These are phyloP conservation scores for Gossypium turneri DNA, from an alignment of 345 rosid genomes.

Conservation along the genomic window DNA sequence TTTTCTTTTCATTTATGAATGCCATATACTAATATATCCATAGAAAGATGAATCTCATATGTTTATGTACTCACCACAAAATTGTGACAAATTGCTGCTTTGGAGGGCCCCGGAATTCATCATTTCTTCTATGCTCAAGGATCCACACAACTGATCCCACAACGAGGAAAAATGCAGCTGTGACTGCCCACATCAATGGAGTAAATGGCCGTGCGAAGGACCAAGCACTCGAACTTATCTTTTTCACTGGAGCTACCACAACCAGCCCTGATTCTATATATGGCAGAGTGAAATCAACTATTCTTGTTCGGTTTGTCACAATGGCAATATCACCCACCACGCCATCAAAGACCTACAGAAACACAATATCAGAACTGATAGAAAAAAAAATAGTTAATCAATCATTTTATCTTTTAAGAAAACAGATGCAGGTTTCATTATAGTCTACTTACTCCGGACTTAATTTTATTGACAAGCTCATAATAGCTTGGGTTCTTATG, in stretches of 20 bases:
- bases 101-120: slow-evolving; percentile 88
- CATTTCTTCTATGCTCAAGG: slow-evolving; percentile 84
- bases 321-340: slow-evolving; percentile 79
- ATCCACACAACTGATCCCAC: slow-evolving; percentile 87
- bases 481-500: slow-evolving; percentile 62
- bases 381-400: background rate
- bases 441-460: slow-evolving; percentile 55
- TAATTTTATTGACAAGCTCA: slow-evolving; percentile 56
- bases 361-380: slow-evolving; percentile 12
- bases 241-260: slow-evolving; percentile 78
- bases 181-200: slow-evolving; percentile 76
- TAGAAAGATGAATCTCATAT: background rate
- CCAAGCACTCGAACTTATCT: slow-evolving; percentile 66
- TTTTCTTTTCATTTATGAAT: no score
- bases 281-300: slow-evolving; percentile 84
- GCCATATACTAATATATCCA: background rate
- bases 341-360: slow-evolving; percentile 70
- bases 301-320: slow-evolving; percentile 60
- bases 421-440: background rate
- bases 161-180: slow-evolving; percentile 59
- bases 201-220: slow-evolving; percentile 78
- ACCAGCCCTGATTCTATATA: slow-evolving; percentile 83
- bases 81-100: slow-evolving; percentile 61
- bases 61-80: slow-evolving; percentile 56
- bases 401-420: background rate